These are phyloP conservation scores for Trichophyton mentagrophytes DNA, from an alignment of 2,329 filamentous ascomycete genomes.

Conservation along the genomic window DNA sequence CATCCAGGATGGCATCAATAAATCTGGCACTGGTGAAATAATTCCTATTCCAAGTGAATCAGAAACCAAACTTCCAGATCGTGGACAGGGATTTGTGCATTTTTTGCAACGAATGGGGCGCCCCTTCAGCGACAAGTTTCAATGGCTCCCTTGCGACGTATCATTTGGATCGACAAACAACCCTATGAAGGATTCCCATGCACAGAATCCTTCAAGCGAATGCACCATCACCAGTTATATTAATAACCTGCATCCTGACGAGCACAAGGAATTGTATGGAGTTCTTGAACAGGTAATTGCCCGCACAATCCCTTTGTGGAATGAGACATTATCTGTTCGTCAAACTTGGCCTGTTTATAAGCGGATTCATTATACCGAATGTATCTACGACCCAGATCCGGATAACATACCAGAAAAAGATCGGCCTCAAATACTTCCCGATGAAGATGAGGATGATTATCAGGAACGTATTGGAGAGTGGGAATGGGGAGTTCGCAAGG, in stretches of 20 bases:
- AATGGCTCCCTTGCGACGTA: constrained; percentile 35
- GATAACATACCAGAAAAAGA: constrained; percentile 14
- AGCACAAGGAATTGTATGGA: constrained; percentile 21
- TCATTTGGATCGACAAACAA: constrained; percentile 13
- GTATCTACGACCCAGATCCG: constrained; percentile 12
- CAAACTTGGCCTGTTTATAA: background rate
- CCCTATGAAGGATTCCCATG: constrained; percentile 7
- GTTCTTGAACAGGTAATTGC: constrained; percentile 24
- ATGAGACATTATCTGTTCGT: constrained; percentile 16
- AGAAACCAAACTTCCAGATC: background rate
- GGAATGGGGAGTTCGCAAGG: constrained; percentile 7
- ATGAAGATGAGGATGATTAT: constrained; percentile 11
- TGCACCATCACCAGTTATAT: constrained; percentile 28
- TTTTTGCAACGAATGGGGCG: background rate
- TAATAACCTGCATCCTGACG: constrained; percentile 29
- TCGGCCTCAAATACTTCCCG: constrained; percentile 2
- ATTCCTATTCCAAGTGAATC: constrained; percentile 9
- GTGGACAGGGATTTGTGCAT: background rate
- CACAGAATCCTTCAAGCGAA: background rate
- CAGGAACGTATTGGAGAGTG: constrained; percentile 1
- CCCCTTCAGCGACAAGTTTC: constrained; percentile 22
- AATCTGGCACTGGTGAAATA: constrained; percentile 14
- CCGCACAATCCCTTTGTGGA: constrained; percentile 24
- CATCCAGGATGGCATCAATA: constrained; percentile 17
- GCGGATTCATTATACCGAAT: constrained; percentile 8